These are phyloP conservation scores for Talaromyces marneffei DNA, from an alignment of 2,329 filamentous ascomycete genomes.

Conservation along the genomic window DNA sequence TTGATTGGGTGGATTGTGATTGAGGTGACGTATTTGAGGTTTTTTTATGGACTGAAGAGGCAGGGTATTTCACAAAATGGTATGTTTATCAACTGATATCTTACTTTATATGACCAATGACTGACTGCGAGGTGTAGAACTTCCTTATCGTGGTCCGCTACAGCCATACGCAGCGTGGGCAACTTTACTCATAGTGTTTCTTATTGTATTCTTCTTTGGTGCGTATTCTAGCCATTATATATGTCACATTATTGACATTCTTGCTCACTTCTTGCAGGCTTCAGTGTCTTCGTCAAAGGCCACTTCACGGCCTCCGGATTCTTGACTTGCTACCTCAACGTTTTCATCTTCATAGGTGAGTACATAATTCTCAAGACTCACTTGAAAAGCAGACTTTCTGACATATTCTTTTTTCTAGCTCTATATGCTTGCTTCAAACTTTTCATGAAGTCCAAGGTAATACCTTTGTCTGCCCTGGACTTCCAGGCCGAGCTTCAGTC, in stretches of 20 bases:
- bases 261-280: constrained; percentile 38
- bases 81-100: background rate
- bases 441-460: constrained; percentile 14
- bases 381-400: background rate
- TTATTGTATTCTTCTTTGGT: constrained; percentile 28
- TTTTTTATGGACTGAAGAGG: constrained; percentile 54
- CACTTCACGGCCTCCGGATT: constrained; percentile 51
- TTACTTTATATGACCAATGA: background rate
- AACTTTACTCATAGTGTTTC: constrained; percentile 48
- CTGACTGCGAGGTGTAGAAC: constrained; percentile 13
- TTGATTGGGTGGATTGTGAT: constrained; percentile 60
- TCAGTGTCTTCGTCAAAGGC: constrained; percentile 56
- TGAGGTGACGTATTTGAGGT: constrained; percentile 34
- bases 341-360: constrained; percentile 54
- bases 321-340: constrained; percentile 59
- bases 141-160: constrained; percentile 55
- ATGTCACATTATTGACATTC: background rate
- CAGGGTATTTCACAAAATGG: constrained; percentile 51
- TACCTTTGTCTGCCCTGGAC: constrained; percentile 11
- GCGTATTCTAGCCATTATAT: background rate
- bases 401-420: background rate
- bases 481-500: constrained; percentile 12
- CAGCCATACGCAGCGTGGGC: constrained; percentile 62
- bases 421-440: constrained; percentile 17
- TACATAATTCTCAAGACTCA: constrained; percentile 32